Evolutionary conservation across 352 stramenopile species (phyloP).

Genomic region (Globisporangium carolinianum): DNA sequence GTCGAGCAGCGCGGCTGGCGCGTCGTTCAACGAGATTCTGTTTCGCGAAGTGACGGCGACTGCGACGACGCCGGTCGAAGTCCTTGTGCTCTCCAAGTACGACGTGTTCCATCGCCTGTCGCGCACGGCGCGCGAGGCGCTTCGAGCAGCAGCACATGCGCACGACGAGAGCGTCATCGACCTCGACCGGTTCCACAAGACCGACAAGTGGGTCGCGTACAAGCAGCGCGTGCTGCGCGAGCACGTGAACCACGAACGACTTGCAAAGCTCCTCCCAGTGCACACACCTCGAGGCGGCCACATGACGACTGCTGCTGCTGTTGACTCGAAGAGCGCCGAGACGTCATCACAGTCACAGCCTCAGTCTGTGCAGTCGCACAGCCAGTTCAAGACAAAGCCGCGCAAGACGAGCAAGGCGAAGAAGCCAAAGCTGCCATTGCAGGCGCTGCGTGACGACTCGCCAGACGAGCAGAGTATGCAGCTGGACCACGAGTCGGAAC

Average conservation of each 20-base stretch:
- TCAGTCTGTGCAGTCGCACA: too few relatives aligned
- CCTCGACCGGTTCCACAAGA: slow-evolving; percentile 66
- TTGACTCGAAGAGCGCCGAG: too few relatives aligned
- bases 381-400: too few relatives aligned
- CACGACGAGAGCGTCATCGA: slow-evolving; percentile 51
- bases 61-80: slow-evolving; percentile 57
- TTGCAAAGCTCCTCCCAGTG: slow-evolving; percentile 34
- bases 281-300: not conserved
- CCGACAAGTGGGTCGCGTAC: slow-evolving; percentile 52
- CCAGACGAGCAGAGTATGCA: not conserved
- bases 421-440: not conserved
- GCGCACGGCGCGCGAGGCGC: slow-evolving; percentile 38
- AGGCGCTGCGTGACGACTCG: not conserved
- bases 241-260: slow-evolving; percentile 37
- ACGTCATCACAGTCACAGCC: too few relatives aligned
- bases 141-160: slow-evolving; percentile 33
- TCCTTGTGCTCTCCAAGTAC: slow-evolving; percentile 70
- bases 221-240: slow-evolving; percentile 41
- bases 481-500: not conserved
- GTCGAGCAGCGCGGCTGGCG: slow-evolving; percentile 25
- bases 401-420: not conserved
- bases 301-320: too few relatives aligned
- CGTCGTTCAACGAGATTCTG: slow-evolving; percentile 59
- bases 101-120: slow-evolving; percentile 73
- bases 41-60: slow-evolving; percentile 58